Evolutionary conservation across 108 stramenopile species (phyloP).

Genomic region (Skeletonema costatum): DNA sequence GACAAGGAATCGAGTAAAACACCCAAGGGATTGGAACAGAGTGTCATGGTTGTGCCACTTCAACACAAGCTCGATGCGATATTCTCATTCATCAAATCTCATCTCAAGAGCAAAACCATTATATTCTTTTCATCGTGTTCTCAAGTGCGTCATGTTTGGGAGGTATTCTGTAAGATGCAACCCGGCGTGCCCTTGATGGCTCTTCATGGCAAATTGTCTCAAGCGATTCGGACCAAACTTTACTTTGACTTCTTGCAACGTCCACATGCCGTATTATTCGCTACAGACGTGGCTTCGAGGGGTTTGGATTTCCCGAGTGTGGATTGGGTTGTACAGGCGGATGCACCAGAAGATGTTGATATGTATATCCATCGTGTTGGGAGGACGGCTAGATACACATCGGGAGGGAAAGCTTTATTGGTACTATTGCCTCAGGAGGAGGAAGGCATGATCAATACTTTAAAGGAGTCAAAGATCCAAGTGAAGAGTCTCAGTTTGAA

Average conservation of each 20-base stretch:
- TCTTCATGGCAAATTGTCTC: slow-evolving; percentile 98
- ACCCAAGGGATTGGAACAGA: slow-evolving; percentile 87
- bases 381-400: slow-evolving; percentile 90
- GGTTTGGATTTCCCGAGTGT: slow-evolving; percentile 97
- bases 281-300: slow-evolving; percentile 96
- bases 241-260: slow-evolving; percentile 94
- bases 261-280: slow-evolving; percentile 93
- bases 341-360: slow-evolving; percentile 96
- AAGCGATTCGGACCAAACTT: slow-evolving; percentile 91
- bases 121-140: slow-evolving; percentile 96
- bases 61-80: slow-evolving; percentile 95
- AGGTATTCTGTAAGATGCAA: slow-evolving; percentile 90
- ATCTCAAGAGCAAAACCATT: slow-evolving; percentile 94
- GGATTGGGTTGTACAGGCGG: slow-evolving; percentile 98
- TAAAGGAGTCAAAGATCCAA: slow-evolving; percentile 76
- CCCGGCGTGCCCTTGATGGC: slow-evolving; percentile 97
- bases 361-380: slow-evolving; percentile 96
- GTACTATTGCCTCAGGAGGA: slow-evolving; percentile 91
- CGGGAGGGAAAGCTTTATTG: slow-evolving; percentile 88
- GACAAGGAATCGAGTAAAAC: slow-evolving; percentile 87
- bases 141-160: slow-evolving; percentile 95
- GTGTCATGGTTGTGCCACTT: slow-evolving; percentile 86
- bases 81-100: slow-evolving; percentile 95
- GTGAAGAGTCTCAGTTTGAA: slow-evolving; percentile 89
- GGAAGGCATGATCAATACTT: slow-evolving; percentile 45